These are phyloP conservation scores for Naumovozyma castellii DNA, from an alignment of 805 yeast genomes.

Conservation along the genomic window DNA sequence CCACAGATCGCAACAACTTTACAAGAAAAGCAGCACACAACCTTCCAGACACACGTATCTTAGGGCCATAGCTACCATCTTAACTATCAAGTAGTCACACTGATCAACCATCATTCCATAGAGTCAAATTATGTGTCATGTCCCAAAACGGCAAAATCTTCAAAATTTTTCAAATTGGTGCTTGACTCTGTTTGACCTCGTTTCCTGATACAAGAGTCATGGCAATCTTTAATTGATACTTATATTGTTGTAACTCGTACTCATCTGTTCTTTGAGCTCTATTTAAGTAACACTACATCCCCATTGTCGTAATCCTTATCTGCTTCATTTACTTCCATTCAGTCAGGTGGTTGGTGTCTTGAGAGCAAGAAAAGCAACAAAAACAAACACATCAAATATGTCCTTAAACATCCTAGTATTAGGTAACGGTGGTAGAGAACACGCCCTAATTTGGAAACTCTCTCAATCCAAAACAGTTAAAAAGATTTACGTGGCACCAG, in stretches of 20 bases:
- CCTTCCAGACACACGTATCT: too few relatives aligned
- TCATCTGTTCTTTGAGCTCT: too few relatives aligned
- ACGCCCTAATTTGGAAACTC: constrained; percentile 89
- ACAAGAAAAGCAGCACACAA: too few relatives aligned
- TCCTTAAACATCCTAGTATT: constrained; percentile 63
- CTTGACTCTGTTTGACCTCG: not conserved
- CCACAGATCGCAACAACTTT: too few relatives aligned
- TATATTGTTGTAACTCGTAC: too few relatives aligned
- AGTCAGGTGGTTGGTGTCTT: too few relatives aligned
- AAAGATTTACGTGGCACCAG: constrained; percentile 86
- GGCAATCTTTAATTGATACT: not conserved
- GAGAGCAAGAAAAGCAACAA: not conserved
- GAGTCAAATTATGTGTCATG: not conserved
- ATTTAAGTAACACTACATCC: too few relatives aligned
- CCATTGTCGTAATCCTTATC: not conserved
- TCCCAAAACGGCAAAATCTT: not conserved
- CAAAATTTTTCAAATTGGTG: not conserved
- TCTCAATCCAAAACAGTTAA: constrained; percentile 65
- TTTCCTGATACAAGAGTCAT: too few relatives aligned
- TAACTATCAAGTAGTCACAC: too few relatives aligned
- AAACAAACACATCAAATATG: constrained; percentile 2
- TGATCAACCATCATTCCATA: too few relatives aligned
- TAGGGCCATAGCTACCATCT: too few relatives aligned
- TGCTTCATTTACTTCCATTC: too few relatives aligned
- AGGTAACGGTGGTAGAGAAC: constrained; percentile 99